Evolutionary conservation across 805 yeast genomes (phyloP), one percentile per base, ranked within the genome.

Genomic region (Metschnikowia rubicola): DNA sequence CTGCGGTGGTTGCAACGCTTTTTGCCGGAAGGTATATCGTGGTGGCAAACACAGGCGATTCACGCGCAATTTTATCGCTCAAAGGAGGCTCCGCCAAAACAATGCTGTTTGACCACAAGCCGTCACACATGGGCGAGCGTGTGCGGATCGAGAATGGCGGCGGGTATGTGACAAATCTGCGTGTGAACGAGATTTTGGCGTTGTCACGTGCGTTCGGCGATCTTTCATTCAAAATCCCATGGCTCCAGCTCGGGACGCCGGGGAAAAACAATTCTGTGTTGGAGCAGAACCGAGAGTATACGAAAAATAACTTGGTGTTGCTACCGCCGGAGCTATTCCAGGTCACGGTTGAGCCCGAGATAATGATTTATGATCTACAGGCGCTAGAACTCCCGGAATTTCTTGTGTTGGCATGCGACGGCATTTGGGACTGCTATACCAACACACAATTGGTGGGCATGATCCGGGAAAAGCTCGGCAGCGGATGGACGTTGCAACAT

Each of bases 41-140:
- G 19, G 83, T 81, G 10, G 85, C 87, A 12, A 86, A 86, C 57
- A 74, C 87, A 2, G 95, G 95, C 4, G 95, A 86, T 63, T 84
- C 91, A 7, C 70, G 95, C 49, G 77, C 86, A 50, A 77, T 86
- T 7, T 55, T 83, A 38, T 74, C 83, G 10, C 63, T 73, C 15
- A 59, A 68, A 34, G 89, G 88, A 1, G 59, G 60, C 5, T 57
- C 60, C 7, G 69, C 84, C 8, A 86, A 86, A 61, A 75, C 74
- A 4, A 57, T 73, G 10, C 67, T 74, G 26, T 72, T 66, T 54
- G 77, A 73, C 53, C 77, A 73, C 50, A 73, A 72, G 43, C 77
- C 77, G 4, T 58, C 65, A 8, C 65, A 58, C 41, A 70, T 72
- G 75, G 72, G 72, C 13, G 77, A 73, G 48, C 51, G 75, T 29